Percentiles rank a stretch among this genome's conserved stretches.
These are phyloP conservation scores for Scedosporium boydii DNA, from an alignment of 2,329 filamentous ascomycete genomes.

Conservation along the genomic window DNA sequence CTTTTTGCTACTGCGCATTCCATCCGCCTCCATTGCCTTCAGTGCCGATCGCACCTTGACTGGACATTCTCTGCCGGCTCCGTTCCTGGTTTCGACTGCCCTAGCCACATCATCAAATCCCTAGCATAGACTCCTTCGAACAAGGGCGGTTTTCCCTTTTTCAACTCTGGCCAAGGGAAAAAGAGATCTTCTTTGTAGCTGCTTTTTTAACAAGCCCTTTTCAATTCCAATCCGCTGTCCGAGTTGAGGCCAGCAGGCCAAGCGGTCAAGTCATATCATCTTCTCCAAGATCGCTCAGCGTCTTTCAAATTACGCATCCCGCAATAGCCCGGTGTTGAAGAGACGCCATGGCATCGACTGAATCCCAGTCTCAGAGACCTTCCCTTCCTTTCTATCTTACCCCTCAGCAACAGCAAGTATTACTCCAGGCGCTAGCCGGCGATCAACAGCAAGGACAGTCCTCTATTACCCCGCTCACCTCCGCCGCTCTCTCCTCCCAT, in stretches of 20 bases:
- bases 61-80: not conserved
- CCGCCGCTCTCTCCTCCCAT: conserved; percentile 30
- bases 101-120: too few relatives aligned
- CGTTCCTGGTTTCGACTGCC: not conserved
- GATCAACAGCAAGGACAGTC: conserved; percentile 37
- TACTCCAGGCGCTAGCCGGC: conserved; percentile 67
- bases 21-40: not conserved
- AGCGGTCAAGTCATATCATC: not conserved
- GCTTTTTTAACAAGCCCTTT: not conserved
- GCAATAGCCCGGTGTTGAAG: conserved; percentile 6
- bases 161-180: not conserved
- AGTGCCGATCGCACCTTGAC: not conserved
- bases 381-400: conserved; percentile 57
- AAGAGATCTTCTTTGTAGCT: not conserved
- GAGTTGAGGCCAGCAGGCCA: not conserved
- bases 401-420: conserved; percentile 65
- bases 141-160: not conserved
- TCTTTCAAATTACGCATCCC: conserved; percentile 6
- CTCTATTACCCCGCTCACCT: conserved; percentile 21
- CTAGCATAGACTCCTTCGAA: too few relatives aligned
- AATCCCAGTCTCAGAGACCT: conserved; percentile 24
- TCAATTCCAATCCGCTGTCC: not conserved
- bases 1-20: not conserved
- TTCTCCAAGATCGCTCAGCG: conserved; percentile 1
- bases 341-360: conserved; percentile 40